Evolutionary conservation across 495 filamentous ascomycete species (phyloP).

Genomic region (Copromyces sp.): DNA sequence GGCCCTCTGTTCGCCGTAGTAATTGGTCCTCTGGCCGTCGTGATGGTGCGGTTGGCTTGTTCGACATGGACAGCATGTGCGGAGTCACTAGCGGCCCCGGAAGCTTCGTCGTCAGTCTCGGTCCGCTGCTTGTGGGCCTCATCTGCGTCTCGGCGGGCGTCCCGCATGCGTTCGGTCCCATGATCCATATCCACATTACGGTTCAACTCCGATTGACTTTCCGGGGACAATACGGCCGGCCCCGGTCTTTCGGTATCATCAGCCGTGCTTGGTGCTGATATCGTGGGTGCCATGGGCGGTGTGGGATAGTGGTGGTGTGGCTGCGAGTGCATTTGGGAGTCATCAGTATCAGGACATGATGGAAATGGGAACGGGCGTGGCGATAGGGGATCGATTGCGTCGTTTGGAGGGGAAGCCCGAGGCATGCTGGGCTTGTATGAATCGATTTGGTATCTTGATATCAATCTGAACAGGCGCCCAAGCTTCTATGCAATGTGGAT

Average conservation of each 20-base stretch:
- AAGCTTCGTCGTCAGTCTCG: constrained; percentile 25
- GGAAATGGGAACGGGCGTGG: constrained; percentile 30
- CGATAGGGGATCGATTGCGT: constrained; percentile 27
- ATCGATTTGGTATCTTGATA: background rate
- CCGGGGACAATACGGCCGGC: constrained; percentile 29
- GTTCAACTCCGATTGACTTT: constrained; percentile 18
- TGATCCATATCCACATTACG: constrained; percentile 18
- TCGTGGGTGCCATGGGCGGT: constrained; percentile 3
- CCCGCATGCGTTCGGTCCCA: constrained; percentile 3
- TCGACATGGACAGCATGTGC: background rate
- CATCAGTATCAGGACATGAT: constrained; percentile 36
- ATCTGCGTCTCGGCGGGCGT: constrained; percentile 1
- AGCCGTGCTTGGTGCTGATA: constrained; percentile 11
- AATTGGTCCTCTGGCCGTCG: constrained; percentile 8
- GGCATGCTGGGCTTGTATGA: constrained; percentile 31
- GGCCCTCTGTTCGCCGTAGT: background rate
- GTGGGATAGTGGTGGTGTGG: background rate
- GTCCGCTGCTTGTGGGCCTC: constrained; percentile 26
- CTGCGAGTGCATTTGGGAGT: constrained; percentile 4
- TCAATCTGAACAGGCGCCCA: background rate
- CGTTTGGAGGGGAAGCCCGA: constrained; percentile 33
- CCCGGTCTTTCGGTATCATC: constrained; percentile 18
- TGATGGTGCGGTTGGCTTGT: background rate
- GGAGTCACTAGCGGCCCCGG: constrained; percentile 5
- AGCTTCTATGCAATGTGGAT: background rate